These are phyloP conservation scores for Fusarium phyllophilum DNA, from an alignment of 2,329 filamentous ascomycete genomes.

Conservation along the genomic window DNA sequence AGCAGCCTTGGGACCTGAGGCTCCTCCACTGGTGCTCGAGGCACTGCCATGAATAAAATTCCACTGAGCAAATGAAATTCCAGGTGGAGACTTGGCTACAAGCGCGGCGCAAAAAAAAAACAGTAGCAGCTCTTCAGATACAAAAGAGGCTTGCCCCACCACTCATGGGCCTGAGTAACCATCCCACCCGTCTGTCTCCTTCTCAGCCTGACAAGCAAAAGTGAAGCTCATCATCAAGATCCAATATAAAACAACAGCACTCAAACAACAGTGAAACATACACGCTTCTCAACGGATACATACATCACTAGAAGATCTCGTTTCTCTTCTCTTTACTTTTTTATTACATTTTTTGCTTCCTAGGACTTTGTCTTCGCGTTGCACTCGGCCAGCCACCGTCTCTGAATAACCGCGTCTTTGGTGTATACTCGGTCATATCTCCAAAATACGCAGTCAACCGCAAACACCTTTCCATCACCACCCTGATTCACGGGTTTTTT, in stretches of 20 bases:
- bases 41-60: not conserved
- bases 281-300: not conserved
- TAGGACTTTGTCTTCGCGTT: slow-evolving; percentile 9
- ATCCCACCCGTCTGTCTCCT: slow-evolving; percentile 41
- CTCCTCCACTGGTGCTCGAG: slow-evolving; percentile 1
- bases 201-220: slow-evolving; percentile 7
- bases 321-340: not conserved
- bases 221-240: slow-evolving; percentile 22
- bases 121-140: slow-evolving; percentile 33
- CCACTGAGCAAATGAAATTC: slow-evolving; percentile 15
- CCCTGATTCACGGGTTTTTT: not conserved
- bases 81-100: slow-evolving; percentile 24
- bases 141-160: slow-evolving; percentile 47
- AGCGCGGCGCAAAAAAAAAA: slow-evolving; percentile 24
- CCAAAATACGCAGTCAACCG: slow-evolving; percentile 2
- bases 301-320: not conserved
- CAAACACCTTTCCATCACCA: slow-evolving; percentile 17
- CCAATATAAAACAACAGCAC: slow-evolving; percentile 10
- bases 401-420: slow-evolving; percentile 25
- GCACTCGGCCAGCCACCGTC: slow-evolving; percentile 13
- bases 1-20: slow-evolving; percentile 18
- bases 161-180: slow-evolving; percentile 43
- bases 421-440: slow-evolving; percentile 19
- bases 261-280: slow-evolving; percentile 13
- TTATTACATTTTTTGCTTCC: not conserved